These are phyloP conservation scores for Fraxinus sp. DNA, from an alignment of 305 asterid species.

Conservation along the genomic window DNA sequence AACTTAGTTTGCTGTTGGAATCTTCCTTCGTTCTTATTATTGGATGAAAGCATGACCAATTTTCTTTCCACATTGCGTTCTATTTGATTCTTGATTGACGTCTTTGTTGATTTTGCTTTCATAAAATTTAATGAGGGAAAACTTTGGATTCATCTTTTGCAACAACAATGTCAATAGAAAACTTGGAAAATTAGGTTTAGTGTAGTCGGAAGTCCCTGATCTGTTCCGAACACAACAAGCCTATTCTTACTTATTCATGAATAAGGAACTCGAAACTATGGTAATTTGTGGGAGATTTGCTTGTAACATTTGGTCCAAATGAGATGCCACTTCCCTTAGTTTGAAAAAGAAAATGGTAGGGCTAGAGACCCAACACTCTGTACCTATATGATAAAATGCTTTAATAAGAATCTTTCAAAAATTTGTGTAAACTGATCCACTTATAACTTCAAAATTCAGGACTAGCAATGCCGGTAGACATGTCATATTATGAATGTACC, in stretches of 20 bases:
- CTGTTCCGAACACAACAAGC: background rate
- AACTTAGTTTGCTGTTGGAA: background rate
- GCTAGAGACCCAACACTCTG: background rate
- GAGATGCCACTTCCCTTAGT: background rate
- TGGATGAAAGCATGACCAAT: background rate
- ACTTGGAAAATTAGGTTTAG: background rate
- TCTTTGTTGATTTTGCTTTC: background rate
- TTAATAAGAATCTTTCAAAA: background rate
- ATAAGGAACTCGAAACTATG: background rate
- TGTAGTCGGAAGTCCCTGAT: background rate
- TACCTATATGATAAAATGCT: background rate
- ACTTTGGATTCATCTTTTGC: background rate
- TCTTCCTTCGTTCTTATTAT: background rate
- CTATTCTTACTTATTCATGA: background rate
- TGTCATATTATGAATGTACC: background rate
- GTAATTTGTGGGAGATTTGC: background rate
- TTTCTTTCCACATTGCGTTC: background rate
- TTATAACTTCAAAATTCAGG: background rate
- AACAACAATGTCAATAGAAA: background rate
- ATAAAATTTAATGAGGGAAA: background rate
- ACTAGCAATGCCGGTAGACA: background rate
- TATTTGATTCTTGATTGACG: background rate
- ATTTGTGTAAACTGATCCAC: background rate
- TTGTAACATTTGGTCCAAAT: background rate
- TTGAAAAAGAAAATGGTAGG: background rate